Evolutionary conservation across 2,329 filamentous ascomycete genomes (phyloP), one percentile per base, ranked within the genome.

Genomic region (Penicillium sclerotiorum): DNA sequence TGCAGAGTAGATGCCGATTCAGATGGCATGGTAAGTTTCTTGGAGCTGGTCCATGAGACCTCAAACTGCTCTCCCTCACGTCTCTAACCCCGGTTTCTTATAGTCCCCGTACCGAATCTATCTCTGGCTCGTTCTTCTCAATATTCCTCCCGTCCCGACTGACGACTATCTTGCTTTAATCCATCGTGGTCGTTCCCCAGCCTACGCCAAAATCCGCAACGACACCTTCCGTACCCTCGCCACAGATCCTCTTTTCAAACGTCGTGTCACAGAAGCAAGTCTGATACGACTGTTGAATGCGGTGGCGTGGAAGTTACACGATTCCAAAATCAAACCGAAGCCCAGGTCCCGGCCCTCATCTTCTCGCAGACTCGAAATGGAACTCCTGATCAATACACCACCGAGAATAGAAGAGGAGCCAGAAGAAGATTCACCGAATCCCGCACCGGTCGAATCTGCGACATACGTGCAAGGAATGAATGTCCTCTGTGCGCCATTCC

Each of bases 391-490:
- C 20, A 65, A 70, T 39, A 67, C 65, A 11, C 67, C 70, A 1
- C 70, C 71, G 2, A 71, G 63, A 8, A 71, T 72, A 36, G 61
- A 61, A 32, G 69, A 73, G 43, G 70, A 73, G 33, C 62, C 66
- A 43, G n/a, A 49, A 57, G 53, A 39, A 49, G 53, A 44, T 5
- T 53, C 47, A 4, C 25, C 11, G 28, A 59, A 52, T 17, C 50
- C 50, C 23, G 30, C 41, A 11, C 55, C 57, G 27, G 80, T 86
- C 58, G 87, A 90, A 61, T 82, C 89, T 9, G 90, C 91, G 25
- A 92, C 89, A 33, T 99, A 99, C 63, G 93, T 99, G 2, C 94
- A 99, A 72, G 94, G 94, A 59, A 97, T 99, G 93, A 99, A 99
- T 68, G 94, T 99, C 33, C 82, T 99, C 13, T 93, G 92, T 8